phyloP scores from a whole-genome alignment of 108 stramenopile genomes.

The Chaetoceros tenuissimus region DNA sequence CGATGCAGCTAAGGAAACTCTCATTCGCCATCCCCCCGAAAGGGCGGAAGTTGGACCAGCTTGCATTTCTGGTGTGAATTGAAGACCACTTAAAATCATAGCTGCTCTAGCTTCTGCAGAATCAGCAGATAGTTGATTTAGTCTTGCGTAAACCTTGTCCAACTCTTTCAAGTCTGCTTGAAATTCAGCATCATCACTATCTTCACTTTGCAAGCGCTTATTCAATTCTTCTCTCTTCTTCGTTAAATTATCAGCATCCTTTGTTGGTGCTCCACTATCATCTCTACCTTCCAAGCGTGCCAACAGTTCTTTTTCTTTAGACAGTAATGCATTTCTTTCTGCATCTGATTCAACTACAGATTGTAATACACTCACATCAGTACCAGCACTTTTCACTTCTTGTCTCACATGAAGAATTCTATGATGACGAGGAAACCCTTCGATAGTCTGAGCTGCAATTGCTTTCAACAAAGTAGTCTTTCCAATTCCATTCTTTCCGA shows the following conservation, averaged over 20 bases:
- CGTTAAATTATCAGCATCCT: background rate
- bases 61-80: slow-evolving; percentile 91
- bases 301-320: slow-evolving; percentile 65
- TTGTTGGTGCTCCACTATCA: slow-evolving; percentile 6
- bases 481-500: slow-evolving; percentile 85
- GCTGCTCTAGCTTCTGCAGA: slow-evolving; percentile 86
- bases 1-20: slow-evolving; percentile 93
- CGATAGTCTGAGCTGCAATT: slow-evolving; percentile 88
- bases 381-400: slow-evolving; percentile 62
- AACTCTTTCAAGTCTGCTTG: slow-evolving; percentile 60
- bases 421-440: slow-evolving; percentile 88
- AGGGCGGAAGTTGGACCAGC: slow-evolving; percentile 72
- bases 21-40: slow-evolving; percentile 97
- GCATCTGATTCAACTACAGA: slow-evolving; percentile 94
- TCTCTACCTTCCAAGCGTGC: slow-evolving; percentile 43
- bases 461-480: slow-evolving; percentile 93
- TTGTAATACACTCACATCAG: slow-evolving; percentile 84
- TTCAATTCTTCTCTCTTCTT: slow-evolving; percentile 37
- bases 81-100: slow-evolving; percentile 83
- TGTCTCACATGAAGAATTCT: slow-evolving; percentile 96
- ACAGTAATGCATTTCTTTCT: slow-evolving; percentile 68
- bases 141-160: slow-evolving; percentile 81
- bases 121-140: slow-evolving; percentile 79
- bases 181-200: slow-evolving; percentile 42
- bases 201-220: slow-evolving; percentile 20